Base-by-base conservation (phyloP, 306 rosid genomes). In the Casuarina equisetifolia region DNA sequence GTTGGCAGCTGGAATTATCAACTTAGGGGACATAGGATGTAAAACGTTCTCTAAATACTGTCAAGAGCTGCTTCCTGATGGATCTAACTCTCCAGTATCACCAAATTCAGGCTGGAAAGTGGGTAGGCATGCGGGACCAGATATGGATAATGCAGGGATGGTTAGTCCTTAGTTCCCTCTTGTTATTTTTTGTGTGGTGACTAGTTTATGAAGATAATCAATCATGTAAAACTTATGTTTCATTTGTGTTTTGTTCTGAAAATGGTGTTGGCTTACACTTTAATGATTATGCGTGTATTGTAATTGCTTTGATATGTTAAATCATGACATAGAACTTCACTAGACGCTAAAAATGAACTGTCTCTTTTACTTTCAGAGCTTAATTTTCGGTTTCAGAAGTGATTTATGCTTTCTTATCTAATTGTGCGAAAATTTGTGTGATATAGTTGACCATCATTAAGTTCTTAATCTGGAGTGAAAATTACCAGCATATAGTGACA, bases 11-110 rank as follows among this genome's bases (percentile, higher is more conserved):
- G 93, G 93, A 84, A 82, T 90, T 72, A 74, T 87, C 78, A 91
- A 77, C 79, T 74, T 87, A 49, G 84, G 90, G 57, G 88, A 84
- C 78, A 48, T 79, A 80, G 90, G 90, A 50, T 84, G 79, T 71
- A 84, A 82, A 82, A 75, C 85, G 16, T 74, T 80, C 73, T 87
- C 80, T 43, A 87, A 88, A 76, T 91, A 90, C 84, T 91, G 85
- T 86, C 97, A 91, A 32, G 93, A 93, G 69, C 84, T 90, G 76
- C 91, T 90, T 61, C 97, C 90, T 49, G 94, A 91, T 83, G 93
- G 91, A 59, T 90, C 95, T 43, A 89, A 73, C 80, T 90, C 97
- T 80, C 93, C 94, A 19, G 76, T 90, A 66, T 75, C 84, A 40
- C 85, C 93, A 79, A 88, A 84, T 86, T 83, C 89, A 19, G 90